These are phyloP conservation scores for Fusarium lyarnte DNA, from an alignment of 2,329 filamentous ascomycete species.

Conservation along the genomic window DNA sequence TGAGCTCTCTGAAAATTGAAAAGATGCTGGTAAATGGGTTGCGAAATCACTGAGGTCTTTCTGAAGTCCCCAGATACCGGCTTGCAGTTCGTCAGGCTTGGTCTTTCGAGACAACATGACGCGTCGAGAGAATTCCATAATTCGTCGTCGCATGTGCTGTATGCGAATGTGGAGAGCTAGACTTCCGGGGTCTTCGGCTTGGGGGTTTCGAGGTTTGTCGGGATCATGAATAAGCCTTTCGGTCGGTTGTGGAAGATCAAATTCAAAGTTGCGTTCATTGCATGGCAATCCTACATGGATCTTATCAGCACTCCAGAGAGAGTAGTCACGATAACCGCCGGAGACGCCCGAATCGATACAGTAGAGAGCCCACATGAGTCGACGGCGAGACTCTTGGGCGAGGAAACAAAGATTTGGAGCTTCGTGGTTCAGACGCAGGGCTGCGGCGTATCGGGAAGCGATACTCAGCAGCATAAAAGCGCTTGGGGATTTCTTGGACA, in stretches of 20 bases:
- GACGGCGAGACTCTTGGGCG: conserved; percentile 54
- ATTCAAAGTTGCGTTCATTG: conserved; percentile 61
- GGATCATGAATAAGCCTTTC: conserved; percentile 60
- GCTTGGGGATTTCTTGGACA: conserved; percentile 55
- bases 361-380: conserved; percentile 58
- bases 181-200: conserved; percentile 64
- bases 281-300: conserved; percentile 56
- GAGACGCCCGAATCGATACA: conserved; percentile 55
- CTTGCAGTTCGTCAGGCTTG: conserved; percentile 55
- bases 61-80: conserved; percentile 57
- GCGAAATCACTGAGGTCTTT: conserved; percentile 64
- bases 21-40: conserved; percentile 62
- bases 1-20: conserved; percentile 67
- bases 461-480: conserved; percentile 57
- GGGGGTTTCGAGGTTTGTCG: conserved; percentile 48
- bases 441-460: conserved; percentile 55
- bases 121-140: conserved; percentile 63
- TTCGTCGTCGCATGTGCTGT: conserved; percentile 63
- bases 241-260: conserved; percentile 65
- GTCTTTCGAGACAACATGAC: conserved; percentile 50
- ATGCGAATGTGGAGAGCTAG: conserved; percentile 66
- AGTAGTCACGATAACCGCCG: conserved; percentile 56
- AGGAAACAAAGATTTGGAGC: conserved; percentile 52
- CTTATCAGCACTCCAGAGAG: conserved; percentile 54
- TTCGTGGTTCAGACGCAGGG: conserved; percentile 56